Evolutionary conservation across 352 stramenopile species (phyloP).

Genomic region (Pythium scleroteichum): DNA sequence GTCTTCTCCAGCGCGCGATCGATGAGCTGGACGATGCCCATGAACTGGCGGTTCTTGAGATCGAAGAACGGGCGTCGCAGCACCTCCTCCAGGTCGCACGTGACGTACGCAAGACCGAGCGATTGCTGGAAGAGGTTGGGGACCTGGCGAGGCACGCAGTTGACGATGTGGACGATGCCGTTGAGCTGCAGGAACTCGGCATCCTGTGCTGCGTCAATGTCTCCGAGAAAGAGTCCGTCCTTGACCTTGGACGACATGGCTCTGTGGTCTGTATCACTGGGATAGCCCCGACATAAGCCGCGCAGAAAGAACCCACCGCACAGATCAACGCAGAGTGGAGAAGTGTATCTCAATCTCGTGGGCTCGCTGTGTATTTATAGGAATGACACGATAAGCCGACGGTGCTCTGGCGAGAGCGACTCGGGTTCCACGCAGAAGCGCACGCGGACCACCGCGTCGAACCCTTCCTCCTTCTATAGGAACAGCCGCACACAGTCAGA

Average conservation of each 20-base stretch:
- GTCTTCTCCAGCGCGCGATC: conserved; percentile 78
- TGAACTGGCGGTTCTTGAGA: conserved; percentile 85
- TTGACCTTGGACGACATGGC: conserved; percentile 93
- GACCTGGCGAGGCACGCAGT: conserved; percentile 89
- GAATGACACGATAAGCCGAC: conserved; percentile 58
- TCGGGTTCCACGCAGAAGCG: conserved; percentile 52
- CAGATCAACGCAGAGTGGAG: conserved; percentile 13
- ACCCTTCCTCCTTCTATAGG: conserved; percentile 66
- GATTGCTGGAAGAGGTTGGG: conserved; percentile 91
- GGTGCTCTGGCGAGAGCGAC: conserved; percentile 37
- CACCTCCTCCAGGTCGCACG: conserved; percentile 71
- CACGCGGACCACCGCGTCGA: conserved; percentile 69
- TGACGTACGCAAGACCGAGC: conserved; percentile 79
- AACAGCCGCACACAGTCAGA: conserved; percentile 4
- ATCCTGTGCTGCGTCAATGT: conserved; percentile 91
- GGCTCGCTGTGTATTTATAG: conserved; percentile 41
- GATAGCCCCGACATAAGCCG: no score
- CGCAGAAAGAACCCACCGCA: background rate
- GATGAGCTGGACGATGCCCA: conserved; percentile 76
- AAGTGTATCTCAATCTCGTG: conserved; percentile 9
- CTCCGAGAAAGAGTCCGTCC: conserved; percentile 93
- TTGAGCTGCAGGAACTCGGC: conserved; percentile 93
- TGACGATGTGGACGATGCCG: conserved; percentile 91
- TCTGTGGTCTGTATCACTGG: background rate
- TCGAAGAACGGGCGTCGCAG: conserved; percentile 74